Conservation (phyloP, 306 rosid genomes). For the Trichosanthes truncata region DNA sequence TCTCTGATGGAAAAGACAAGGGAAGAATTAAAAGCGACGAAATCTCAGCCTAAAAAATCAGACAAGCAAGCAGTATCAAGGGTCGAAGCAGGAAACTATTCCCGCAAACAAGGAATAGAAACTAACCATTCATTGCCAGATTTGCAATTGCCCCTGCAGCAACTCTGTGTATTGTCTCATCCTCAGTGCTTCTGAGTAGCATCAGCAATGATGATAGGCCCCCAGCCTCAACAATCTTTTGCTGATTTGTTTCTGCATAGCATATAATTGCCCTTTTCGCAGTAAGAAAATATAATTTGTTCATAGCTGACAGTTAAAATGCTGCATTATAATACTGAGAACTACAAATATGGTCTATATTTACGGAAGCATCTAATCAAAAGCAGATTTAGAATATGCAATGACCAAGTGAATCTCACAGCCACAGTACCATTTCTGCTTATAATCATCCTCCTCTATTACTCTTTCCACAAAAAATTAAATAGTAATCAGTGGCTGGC, state of each 20-base stretch:
- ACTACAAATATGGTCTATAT: background rate
- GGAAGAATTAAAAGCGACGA: background rate
- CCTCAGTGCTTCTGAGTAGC: slow-evolving; percentile 68
- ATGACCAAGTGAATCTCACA: background rate
- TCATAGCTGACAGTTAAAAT: background rate
- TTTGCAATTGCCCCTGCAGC: slow-evolving; percentile 99
- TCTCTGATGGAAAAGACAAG: slow-evolving; percentile 46
- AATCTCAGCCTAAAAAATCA: background rate
- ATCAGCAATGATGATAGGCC: slow-evolving; percentile 84
- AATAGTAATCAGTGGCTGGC: background rate
- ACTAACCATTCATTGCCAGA: slow-evolving; percentile 92
- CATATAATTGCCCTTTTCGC: background rate
- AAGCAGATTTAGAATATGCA: background rate
- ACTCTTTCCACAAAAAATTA: background rate
- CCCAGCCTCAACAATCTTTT: slow-evolving; percentile 95
- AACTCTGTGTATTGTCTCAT: slow-evolving; percentile 95
- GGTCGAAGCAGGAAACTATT: background rate
- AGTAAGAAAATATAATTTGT: background rate
- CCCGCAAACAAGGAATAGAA: background rate
- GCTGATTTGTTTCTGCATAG: slow-evolving; percentile 79
- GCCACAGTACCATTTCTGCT: background rate
- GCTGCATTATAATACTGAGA: background rate
- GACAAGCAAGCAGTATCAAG: slow-evolving; percentile 1
- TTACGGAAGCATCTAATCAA: background rate
- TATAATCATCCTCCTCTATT: background rate